Evolutionary conservation across 176 grass and related monocot genomes (phyloP).

Genomic region (Lolium rigidum): DNA sequence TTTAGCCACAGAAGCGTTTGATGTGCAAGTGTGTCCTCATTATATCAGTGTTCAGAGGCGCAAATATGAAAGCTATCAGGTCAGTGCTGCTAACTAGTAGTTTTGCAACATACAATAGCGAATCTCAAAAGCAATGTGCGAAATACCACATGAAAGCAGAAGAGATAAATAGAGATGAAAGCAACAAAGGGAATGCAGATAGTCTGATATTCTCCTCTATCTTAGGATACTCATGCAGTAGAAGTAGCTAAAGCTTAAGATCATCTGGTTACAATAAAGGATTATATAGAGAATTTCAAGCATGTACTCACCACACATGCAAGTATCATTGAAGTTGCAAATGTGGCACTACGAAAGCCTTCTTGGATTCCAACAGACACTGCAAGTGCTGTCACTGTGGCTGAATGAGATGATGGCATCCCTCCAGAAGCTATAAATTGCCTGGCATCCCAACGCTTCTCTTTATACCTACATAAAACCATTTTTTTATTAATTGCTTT

Average conservation of each 20-base stretch:
- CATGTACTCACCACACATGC: slow-evolving; percentile 70
- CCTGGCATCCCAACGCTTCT: slow-evolving; percentile 84
- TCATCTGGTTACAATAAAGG: background rate
- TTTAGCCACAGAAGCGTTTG: slow-evolving; percentile 4
- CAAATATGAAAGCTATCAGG: background rate
- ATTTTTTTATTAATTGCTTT: background rate
- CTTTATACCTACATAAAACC: slow-evolving; percentile 75
- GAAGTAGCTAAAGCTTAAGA: slow-evolving; percentile 13
- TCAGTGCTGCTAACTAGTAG: slow-evolving; percentile 4
- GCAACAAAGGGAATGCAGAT: slow-evolving; percentile 24
- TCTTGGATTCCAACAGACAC: slow-evolving; percentile 82
- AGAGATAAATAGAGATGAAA: slow-evolving; percentile 4
- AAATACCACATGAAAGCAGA: slow-evolving; percentile 2
- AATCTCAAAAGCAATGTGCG: background rate
- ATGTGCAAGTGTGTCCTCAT: background rate
- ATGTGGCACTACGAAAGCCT: slow-evolving; percentile 70
- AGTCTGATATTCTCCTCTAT: background rate
- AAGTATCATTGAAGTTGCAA: slow-evolving; percentile 80
- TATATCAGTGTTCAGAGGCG: background rate
- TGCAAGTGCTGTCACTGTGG: slow-evolving; percentile 90
- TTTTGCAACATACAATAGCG: slow-evolving; percentile 18
- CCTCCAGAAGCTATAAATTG: slow-evolving; percentile 93
- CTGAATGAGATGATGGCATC: slow-evolving; percentile 98
- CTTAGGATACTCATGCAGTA: slow-evolving; percentile 14
- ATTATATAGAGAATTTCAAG: slow-evolving; percentile 11